A percentile compares a stretch with the other conserved stretches of the same genome.
These are phyloP conservation scores for Kurtzmaniella cleridarum DNA, from an alignment of 805 yeast species.

Conservation along the genomic window DNA sequence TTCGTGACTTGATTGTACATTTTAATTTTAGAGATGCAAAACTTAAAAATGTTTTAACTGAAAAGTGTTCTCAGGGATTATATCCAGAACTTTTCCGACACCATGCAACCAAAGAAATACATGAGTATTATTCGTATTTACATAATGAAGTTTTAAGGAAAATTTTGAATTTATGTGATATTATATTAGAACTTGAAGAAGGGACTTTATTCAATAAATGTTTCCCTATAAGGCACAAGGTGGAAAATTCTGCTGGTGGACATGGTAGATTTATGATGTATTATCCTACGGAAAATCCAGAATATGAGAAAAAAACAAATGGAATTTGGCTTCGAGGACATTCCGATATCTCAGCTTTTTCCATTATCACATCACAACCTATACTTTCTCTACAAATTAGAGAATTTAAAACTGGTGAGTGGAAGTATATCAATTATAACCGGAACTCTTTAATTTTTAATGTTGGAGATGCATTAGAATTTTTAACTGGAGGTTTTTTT, in stretches of 20 bases:
- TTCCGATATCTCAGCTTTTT: constrained; percentile 37
- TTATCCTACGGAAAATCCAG: constrained; percentile 18
- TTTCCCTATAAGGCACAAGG: constrained; percentile 22
- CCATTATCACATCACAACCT: constrained; percentile 38
- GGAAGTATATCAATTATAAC: constrained; percentile 36
- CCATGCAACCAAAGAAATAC: constrained; percentile 33
- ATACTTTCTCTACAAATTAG: constrained; percentile 35
- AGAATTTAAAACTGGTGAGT: constrained; percentile 29
- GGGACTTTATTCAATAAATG: constrained; percentile 30
- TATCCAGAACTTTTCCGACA: constrained; percentile 35
- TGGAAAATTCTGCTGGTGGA: constrained; percentile 15
- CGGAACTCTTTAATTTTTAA: constrained; percentile 37
- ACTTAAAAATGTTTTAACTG: not conserved
- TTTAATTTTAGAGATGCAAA: constrained; percentile 37
- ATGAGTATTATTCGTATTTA: constrained; percentile 31
- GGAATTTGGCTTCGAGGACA: constrained; percentile 45
- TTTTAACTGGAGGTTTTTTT: constrained; percentile 42
- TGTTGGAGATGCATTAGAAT: constrained; percentile 38
- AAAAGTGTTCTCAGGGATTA: not conserved
- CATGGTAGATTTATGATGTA: constrained; percentile 24
- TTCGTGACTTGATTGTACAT: constrained; percentile 39
- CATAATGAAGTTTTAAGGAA: constrained; percentile 34
- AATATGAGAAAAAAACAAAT: constrained; percentile 24
- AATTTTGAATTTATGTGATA: constrained; percentile 36
- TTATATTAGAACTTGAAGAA: constrained; percentile 43